Base-by-base conservation (phyloP, 768 basidiomycete species). In the Hysterangium stoloniferum region DNA sequence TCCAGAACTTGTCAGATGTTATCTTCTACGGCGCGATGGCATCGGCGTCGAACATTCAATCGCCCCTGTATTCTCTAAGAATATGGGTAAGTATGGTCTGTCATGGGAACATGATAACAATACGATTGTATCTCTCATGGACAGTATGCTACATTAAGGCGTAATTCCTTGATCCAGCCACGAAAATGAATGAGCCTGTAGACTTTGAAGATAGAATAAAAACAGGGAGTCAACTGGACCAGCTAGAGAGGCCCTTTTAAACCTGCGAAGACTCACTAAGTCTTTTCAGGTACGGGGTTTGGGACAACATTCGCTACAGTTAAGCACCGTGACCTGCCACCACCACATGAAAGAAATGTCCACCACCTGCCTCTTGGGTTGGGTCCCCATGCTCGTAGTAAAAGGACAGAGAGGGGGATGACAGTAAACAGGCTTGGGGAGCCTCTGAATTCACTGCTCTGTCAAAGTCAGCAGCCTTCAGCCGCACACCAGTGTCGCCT, bases 71-170 rank as follows among this genome's bases (percentile, higher is more conserved):
- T 42, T 69, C 67, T 28, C 78, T 73, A 55, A 65, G 47, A 77
- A 75, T 17, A 79, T 80, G 53, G 64, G 80, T 36, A 66, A 31
- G 29, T 31, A n/a, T n/a, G n/a, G n/a, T n/a, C n/a, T n/a, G n/a
- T n/a, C n/a, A n/a, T n/a, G 6, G 25, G 44, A 17, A 20, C 44
- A 31, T n/a, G 33, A 31, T 9, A 45, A 29, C 6, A 31, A 27
- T 19, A 7, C 27, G 33, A 31, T 31, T 79, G n/a, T 63, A 65
- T 52, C 71, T 78, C 19, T 57, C 62, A 45, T 61, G 63, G 47
- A 52, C 62, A 69, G 77, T 70, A 3, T 59, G 60, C 4, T 78
- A 70, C 60, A 64, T 77, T 47, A 63, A 76, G 37, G 52, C 66
- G 6, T 78, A 74, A 62, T 80, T 80, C 65, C 56, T 78, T 32